phyloP scores from a whole-genome alignment of 305 asterid species.

The Fraxinus angustifolia region DNA sequence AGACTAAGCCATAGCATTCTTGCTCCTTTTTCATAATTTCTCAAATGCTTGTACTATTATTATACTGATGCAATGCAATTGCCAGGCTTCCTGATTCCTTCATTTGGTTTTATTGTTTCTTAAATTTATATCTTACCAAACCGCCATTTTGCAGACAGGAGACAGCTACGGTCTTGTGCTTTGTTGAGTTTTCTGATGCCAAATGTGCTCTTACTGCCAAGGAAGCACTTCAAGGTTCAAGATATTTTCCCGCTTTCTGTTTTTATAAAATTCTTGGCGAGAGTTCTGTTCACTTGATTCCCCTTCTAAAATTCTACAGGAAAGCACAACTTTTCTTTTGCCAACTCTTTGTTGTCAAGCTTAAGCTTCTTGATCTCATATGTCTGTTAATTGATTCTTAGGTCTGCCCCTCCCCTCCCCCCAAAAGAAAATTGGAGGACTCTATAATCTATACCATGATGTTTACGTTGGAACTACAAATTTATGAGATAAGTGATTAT shows the following conservation, averaged over 20 bases:
- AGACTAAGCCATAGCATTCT: not conserved
- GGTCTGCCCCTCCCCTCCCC: too few species aligned
- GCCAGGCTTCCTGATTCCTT: not conserved
- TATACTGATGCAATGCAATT: not conserved
- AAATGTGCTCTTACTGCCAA: conserved; percentile 36
- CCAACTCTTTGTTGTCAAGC: too few species aligned
- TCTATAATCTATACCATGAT: not conserved
- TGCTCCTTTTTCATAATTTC: not conserved
- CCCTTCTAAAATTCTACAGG: too few species aligned
- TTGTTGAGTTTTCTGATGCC: conserved; percentile 41
- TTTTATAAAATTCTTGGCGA: not conserved
- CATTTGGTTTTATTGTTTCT: not conserved
- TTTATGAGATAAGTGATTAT: not conserved
- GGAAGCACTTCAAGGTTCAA: conserved; percentile 43
- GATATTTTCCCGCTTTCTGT: not conserved
- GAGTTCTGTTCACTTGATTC: not conserved
- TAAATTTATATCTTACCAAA: not conserved
- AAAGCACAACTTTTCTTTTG: too few species aligned
- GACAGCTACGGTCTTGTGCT: conserved; percentile 40
- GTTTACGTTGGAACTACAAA: not conserved
- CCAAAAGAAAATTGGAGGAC: too few species aligned
- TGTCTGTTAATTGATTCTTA: too few species aligned
- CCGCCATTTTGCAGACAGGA: conserved; percentile 25
- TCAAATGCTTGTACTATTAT: not conserved
- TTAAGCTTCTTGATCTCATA: too few species aligned